Percentiles rank a stretch among this genome's conserved stretches.
Conservation (phyloP, 768 basidiomycete species). For the Tylopilus sp. region DNA sequence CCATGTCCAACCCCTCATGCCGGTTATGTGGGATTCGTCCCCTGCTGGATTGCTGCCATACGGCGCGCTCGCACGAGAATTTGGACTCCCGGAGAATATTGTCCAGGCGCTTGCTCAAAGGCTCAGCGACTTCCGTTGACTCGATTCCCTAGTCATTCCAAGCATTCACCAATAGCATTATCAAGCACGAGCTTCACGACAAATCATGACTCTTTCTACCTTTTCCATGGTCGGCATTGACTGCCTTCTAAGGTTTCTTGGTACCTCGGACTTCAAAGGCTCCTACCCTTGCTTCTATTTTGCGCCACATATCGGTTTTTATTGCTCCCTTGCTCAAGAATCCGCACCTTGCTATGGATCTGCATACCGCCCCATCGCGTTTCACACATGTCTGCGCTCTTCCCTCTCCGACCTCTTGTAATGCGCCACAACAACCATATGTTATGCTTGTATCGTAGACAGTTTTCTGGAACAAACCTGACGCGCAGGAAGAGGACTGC, state of each 20-base stretch:
- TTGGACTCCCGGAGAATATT: slow-evolving; percentile 66
- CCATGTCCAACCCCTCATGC: slow-evolving; percentile 13
- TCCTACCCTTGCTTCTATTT: slow-evolving; percentile 12
- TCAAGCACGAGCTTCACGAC: slow-evolving; percentile 16
- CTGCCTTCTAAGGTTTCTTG: slow-evolving; percentile 27
- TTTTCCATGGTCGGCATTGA: slow-evolving; percentile 24
- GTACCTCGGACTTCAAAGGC: slow-evolving; percentile 17
- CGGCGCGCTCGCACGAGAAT: slow-evolving; percentile 65
- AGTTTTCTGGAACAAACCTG: slow-evolving; percentile 8
- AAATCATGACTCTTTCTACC: slow-evolving; percentile 12
- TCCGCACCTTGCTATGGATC: slow-evolving; percentile 26
- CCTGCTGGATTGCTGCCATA: slow-evolving; percentile 30
- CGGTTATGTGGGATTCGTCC: slow-evolving; percentile 20
- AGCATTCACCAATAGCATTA: neutral
- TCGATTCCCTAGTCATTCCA: neutral
- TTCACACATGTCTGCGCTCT: slow-evolving; percentile 14
- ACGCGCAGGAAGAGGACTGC: neutral
- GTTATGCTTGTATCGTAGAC: slow-evolving; percentile 32
- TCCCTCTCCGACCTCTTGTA: slow-evolving; percentile 18
- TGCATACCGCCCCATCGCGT: slow-evolving; percentile 18
- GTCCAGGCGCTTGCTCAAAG: slow-evolving; percentile 67
- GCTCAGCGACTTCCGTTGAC: slow-evolving; percentile 32
- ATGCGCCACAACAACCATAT: slow-evolving; percentile 13
- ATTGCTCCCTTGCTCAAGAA: slow-evolving; percentile 17
- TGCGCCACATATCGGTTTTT: slow-evolving; percentile 14